A percentile compares a stretch with the other conserved stretches of the same genome.
Evolutionary conservation across 495 filamentous ascomycete species (phyloP).

Genomic region (Penicillium coffeae): DNA sequence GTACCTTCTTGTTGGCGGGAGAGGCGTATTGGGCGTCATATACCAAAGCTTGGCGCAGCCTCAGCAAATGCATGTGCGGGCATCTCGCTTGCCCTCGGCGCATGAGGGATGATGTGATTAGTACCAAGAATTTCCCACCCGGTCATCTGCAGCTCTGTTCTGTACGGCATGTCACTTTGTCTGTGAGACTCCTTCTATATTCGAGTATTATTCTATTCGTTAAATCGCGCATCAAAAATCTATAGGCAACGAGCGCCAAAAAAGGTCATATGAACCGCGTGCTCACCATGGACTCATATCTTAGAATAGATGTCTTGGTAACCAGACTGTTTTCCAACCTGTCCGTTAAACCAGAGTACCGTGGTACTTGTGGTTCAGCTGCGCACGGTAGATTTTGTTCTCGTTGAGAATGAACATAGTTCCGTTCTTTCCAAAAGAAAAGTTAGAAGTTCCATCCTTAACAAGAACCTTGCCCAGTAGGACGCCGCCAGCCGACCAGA

Average conservation of each 20-base stretch:
- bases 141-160: neutral
- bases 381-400: slow-evolving; percentile 38
- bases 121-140: neutral
- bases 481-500: slow-evolving; percentile 55
- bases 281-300: neutral
- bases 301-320: too few species aligned
- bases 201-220: neutral
- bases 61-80: too few species aligned
- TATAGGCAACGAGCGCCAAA: neutral
- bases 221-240: neutral
- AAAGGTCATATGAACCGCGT: neutral
- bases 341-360: slow-evolving; percentile 20
- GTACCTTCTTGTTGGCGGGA: neutral
- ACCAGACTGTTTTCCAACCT: neutral
- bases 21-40: neutral
- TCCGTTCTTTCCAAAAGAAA: slow-evolving; percentile 41
- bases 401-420: slow-evolving; percentile 42
- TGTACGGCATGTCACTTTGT: neutral
- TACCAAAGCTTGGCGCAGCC: neutral
- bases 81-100: neutral
- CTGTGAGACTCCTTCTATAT: neutral
- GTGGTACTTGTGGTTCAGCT: slow-evolving; percentile 24
- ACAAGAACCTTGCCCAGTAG: slow-evolving; percentile 52
- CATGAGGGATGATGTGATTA: neutral
- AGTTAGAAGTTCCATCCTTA: slow-evolving; percentile 36